Evolutionary conservation across 805 yeast species (phyloP), one percentile per base, ranked within the genome.

Genomic region (Suhomyces emberorum): DNA sequence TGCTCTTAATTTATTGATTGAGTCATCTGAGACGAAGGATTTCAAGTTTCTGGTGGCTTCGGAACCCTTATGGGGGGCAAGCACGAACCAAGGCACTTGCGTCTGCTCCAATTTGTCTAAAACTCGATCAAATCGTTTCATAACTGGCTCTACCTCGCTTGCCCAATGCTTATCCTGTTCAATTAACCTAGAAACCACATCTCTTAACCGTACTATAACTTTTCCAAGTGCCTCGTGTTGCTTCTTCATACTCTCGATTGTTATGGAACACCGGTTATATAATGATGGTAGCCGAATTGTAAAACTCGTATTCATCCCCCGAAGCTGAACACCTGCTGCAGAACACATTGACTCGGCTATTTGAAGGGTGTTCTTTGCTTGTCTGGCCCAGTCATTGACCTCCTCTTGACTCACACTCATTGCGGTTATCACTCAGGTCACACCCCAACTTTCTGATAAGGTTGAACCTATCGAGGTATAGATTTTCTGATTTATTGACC

Each of bases 1-100:
- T 10, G 20, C 30, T 16, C 47, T 41, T 12, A 67, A 48, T 1
- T 37, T 20, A 4, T 45, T 44, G 23, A 67, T 63, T 12, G 64
- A 61, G 7, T 52, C 66, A 7, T 45, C 30, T 3, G 71, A 57
- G 3, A 66, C 56, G 37, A 68, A 67, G 35, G 65, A 69, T 10
- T 43, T 43, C 8, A 65, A 47, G 27, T 47, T 42, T 10, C 26
- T 30, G 27, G 26, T 21, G 9, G 12, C 32, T 6, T 14, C 38
- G 7, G 23, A 20, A 7, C 14, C 32, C 7, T 12, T 39, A 2
- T 15, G 30, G 12, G 40, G 41, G 11, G 36, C 26, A 1, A 35
- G 32, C 11, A 49, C 32, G 9, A 54, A 43, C 29, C 42, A 45
- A 11, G 72, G 72, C n/a, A 66, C 65, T 7, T 42, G 39, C 1